Base-by-base conservation (phyloP, 108 stramenopile species). In the Aurantiochytrium sp. region DNA sequence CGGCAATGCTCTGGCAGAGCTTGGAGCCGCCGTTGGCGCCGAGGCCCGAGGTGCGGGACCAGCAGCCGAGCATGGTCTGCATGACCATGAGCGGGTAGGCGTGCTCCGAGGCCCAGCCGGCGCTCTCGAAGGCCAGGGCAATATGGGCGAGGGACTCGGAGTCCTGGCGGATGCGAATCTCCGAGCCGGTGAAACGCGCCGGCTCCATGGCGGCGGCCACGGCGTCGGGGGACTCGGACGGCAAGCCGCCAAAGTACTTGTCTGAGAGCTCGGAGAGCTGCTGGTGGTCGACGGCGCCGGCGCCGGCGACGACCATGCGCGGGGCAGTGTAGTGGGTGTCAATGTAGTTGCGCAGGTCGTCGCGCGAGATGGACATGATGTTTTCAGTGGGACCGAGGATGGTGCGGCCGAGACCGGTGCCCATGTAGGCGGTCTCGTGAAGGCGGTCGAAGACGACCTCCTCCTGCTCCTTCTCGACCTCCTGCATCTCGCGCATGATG, bases 251-350 rank as follows among this genome's bases (percentile, higher is more conserved):
- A 92, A 99, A 99, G 90, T 97, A 93, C 87, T 95, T 55, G 24
- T 94, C 92, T 1, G 97, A 97, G 89, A 98, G 91, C 36, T 92
- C 95, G 65, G 97, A 97, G 39, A 99, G 88, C 91, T 93, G 86
- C 2, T 85, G 88, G 92, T 99, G 99, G 88, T 99, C 95, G 15
- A 99, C 89, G 24, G 96, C 96, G 42, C 99, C 99, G 2, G 99
- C 99, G 10, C 97, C 99, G 19, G 97, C 97, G 87, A 99, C 94
- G 39, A 99, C 97, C 96, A 99, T 97, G 2, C 96, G 93, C 1
- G 96, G 96, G n/a, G 98, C 98, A 19, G 97, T 96, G 94, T 99
- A 99, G 90, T 99, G 98, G 5, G 98, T 97, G 37, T 95, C 91
- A 86, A 97, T 96, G 93, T 97, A 98, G 87, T 94, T 92, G 37